Base-by-base conservation (phyloP, 2,329 filamentous ascomycete species). In the Colletotrichum aenigma region DNA sequence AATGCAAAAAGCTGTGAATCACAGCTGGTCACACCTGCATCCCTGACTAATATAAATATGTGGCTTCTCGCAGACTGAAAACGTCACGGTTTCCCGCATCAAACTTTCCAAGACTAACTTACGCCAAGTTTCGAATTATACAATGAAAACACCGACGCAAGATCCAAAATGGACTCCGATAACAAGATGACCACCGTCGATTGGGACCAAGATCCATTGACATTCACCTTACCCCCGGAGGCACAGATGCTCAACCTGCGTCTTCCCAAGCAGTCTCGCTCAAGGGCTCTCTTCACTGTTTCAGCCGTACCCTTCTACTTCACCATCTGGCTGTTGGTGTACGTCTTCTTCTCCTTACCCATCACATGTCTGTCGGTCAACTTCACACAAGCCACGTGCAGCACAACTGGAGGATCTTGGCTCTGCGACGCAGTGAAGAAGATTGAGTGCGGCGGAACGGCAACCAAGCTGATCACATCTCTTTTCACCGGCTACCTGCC, bases 291-390 rank as follows among this genome's bases (percentile, higher is more conserved):
- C 43, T 67, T 67, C 43, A 55, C 65, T 16, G 28, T 16, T 34
- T 67, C 65, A 1, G 65, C 65, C 7, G 30, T 67, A 16, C 65
- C 65, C 8, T 67, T 67, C 43, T 67, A 36, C n/a, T 56, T 67
- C 28, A 9, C 48, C 6, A 16, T 67, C 43, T 67, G 65, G 65
- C 26, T 55, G 12, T 36, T 36, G 18, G 52, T 67, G 15, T 67
- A 67, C 43, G 2, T 56, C 6, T 67, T 48, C 48, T 67, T 67
- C 28, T 55, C 65, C 8, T 30, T 67, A n/a, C 65, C 65, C 7
- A 24, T 67, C 9, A 67, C 65, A 21, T 67, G 65, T 30, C 28
- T 67, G 28, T 55, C 13, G n/a, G 9, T 55, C 28, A 55, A 56
- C 30, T 24, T 55, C 4, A n/a, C 28, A 16, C n/a, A 34, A 30